Conservation (phyloP, 257 asterid genomes). For the Jacaranda mimosifolia region DNA sequence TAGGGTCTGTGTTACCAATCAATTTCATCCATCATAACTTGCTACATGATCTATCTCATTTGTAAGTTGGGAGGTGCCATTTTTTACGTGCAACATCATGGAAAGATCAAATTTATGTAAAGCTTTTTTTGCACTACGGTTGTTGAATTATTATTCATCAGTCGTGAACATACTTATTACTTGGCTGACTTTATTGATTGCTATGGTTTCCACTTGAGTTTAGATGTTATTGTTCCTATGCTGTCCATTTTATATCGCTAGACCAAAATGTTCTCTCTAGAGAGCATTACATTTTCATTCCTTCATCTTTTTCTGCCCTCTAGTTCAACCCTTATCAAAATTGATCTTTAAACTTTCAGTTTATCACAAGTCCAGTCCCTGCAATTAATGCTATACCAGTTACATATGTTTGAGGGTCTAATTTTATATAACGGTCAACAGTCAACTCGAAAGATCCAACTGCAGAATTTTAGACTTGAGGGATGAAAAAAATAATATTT, state of each 20-base stretch:
- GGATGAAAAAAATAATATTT: background rate
- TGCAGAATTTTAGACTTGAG: background rate
- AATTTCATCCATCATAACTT: conserved; percentile 12
- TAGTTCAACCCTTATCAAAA: background rate
- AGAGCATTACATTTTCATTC: background rate
- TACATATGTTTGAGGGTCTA: conserved; percentile 1
- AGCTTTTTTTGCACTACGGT: background rate
- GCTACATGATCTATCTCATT: conserved; percentile 13
- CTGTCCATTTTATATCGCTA: background rate
- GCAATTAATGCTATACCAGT: conserved; percentile 15
- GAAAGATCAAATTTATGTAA: background rate
- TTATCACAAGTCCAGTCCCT: background rate
- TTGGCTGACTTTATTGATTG: background rate
- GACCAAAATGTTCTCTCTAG: background rate
- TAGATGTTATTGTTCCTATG: background rate
- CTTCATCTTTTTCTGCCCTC: background rate
- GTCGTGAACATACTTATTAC: background rate
- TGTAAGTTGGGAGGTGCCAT: conserved; percentile 3
- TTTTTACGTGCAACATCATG: conserved; percentile 2
- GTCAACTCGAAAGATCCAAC: conserved; percentile 7
- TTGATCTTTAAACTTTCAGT: background rate
- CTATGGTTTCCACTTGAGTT: background rate
- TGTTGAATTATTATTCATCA: conserved; percentile 3
- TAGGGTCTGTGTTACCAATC: conserved; percentile 19
- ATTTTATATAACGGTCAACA: background rate